phyloP scores from a whole-genome alignment of 2,329 filamentous ascomycete genomes.

The Xylaria hypoxylon region DNA sequence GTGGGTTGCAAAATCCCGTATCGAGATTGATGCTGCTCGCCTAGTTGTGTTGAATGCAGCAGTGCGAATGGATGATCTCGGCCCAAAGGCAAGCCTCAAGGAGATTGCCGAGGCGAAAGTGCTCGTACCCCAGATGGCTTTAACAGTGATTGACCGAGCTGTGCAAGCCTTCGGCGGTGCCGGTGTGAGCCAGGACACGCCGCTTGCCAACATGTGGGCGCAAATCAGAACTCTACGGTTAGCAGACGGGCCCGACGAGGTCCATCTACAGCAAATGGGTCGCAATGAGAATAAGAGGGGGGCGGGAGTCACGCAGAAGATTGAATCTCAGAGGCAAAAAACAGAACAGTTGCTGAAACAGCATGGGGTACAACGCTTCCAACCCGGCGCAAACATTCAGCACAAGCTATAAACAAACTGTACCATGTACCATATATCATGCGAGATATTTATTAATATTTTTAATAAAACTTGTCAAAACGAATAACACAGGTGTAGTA shows the following conservation, averaged over 20 bases:
- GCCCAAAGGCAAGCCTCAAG: constrained; percentile 88
- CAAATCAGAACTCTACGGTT: constrained; percentile 83
- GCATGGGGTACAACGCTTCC: constrained; percentile 60
- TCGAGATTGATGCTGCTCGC: constrained; percentile 93
- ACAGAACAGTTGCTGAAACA: constrained; percentile 73
- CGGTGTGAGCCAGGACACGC: constrained; percentile 94
- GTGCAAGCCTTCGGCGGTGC: constrained; percentile 92
- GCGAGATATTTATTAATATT: constrained; percentile 24
- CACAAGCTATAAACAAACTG: constrained; percentile 57
- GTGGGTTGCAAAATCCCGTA: constrained; percentile 90
- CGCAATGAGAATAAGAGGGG: constrained; percentile 82
- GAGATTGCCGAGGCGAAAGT: constrained; percentile 98
- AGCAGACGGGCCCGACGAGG: constrained; percentile 96
- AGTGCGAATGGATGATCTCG: constrained; percentile 89
- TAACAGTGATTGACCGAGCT: constrained; percentile 92
- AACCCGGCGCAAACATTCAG: constrained; percentile 66
- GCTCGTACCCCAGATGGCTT: constrained; percentile 82
- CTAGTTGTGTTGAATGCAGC: constrained; percentile 94
- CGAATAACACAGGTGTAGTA: neutral
- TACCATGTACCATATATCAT: constrained; percentile 1
- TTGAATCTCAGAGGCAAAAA: constrained; percentile 73
- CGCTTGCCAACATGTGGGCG: constrained; percentile 86
- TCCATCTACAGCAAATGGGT: constrained; percentile 85
- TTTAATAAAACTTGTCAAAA: constrained; percentile 9
- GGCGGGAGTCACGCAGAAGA: constrained; percentile 68